phyloP scores from a whole-genome alignment of 2,329 filamentous ascomycete species.

The Alternaria brassicae region DNA sequence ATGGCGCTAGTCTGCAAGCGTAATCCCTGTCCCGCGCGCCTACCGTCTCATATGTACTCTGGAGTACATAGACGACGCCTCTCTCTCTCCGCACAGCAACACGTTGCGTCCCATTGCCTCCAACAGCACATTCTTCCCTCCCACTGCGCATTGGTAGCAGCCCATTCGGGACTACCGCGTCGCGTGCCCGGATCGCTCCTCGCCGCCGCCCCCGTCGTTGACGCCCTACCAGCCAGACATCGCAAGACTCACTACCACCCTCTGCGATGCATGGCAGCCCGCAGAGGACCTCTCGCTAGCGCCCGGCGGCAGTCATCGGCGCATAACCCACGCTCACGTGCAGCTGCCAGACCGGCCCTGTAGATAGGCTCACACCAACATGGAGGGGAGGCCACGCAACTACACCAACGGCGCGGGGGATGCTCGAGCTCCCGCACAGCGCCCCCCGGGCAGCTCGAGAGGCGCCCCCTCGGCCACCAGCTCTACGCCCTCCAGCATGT shows the following conservation, averaged over 20 bases:
- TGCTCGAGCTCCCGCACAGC: slow-evolving; percentile 29
- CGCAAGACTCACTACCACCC: slow-evolving; percentile 23
- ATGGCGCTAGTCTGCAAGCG: slow-evolving; percentile 25
- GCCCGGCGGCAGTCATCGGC: slow-evolving; percentile 19
- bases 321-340: neutral
- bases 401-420: slow-evolving; percentile 39
- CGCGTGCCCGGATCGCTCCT: slow-evolving; percentile 1
- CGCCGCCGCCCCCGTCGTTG: slow-evolving; percentile 11
- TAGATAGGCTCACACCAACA: slow-evolving; percentile 17
- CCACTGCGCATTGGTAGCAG: slow-evolving; percentile 5
- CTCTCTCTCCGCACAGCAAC: slow-evolving; percentile 25
- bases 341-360: neutral
- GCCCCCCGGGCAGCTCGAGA: slow-evolving; percentile 38
- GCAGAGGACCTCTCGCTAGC: slow-evolving; percentile 21
- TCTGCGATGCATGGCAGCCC: slow-evolving; percentile 32
- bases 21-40: slow-evolving; percentile 20
- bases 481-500: slow-evolving; percentile 43
- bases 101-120: slow-evolving; percentile 15
- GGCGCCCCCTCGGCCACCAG: slow-evolving; percentile 38
- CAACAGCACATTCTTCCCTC: slow-evolving; percentile 10
- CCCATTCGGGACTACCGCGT: neutral
- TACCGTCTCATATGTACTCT: slow-evolving; percentile 33
- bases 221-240: slow-evolving; percentile 15
- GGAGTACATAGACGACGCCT: slow-evolving; percentile 28
- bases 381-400: slow-evolving; percentile 47